These are phyloP conservation scores for Lentinula sp. DNA, from an alignment of 768 basidiomycete genomes.

Conservation along the genomic window DNA sequence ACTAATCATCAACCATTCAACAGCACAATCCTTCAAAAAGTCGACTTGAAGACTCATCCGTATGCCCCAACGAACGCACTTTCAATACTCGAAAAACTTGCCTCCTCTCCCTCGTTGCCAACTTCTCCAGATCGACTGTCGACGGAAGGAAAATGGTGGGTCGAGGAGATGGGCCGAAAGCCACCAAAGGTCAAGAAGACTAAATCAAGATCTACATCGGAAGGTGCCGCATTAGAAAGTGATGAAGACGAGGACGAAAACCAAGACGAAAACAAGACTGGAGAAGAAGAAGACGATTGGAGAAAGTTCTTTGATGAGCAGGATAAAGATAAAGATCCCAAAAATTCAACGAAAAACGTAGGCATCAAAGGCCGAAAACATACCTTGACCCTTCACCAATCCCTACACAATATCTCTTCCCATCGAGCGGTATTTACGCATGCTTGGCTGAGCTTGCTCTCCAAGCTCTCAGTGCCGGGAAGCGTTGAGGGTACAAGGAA, in stretches of 20 bases:
- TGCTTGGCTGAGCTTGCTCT: slow-evolving; percentile 72
- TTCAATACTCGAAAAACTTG: slow-evolving; percentile 58
- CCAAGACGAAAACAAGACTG: slow-evolving; percentile 23
- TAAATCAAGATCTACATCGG: background rate
- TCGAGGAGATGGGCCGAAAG: slow-evolving; percentile 55
- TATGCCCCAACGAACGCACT: slow-evolving; percentile 43
- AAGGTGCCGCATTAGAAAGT: slow-evolving; percentile 18
- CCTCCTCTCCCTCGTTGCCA: slow-evolving; percentile 54
- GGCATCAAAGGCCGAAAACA: slow-evolving; percentile 43
- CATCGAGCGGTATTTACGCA: slow-evolving; percentile 79
- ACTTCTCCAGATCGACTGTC: slow-evolving; percentile 68
- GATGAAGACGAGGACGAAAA: slow-evolving; percentile 29
- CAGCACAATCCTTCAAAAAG: slow-evolving; percentile 17
- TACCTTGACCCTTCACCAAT: slow-evolving; percentile 68
- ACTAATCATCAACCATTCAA: slow-evolving; percentile 7
- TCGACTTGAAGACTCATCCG: slow-evolving; percentile 23
- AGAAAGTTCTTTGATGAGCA: slow-evolving; percentile 78
- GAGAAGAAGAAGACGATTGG: slow-evolving; percentile 60
- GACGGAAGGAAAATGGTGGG: slow-evolving; percentile 78
- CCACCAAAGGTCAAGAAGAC: slow-evolving; percentile 41
- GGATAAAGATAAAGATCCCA: slow-evolving; percentile 19
- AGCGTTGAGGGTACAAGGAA: slow-evolving; percentile 29
- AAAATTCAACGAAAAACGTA: slow-evolving; percentile 22
- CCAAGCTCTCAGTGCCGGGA: slow-evolving; percentile 39
- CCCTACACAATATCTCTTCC: slow-evolving; percentile 67